Evolutionary conservation across 352 stramenopile species (phyloP).

Genomic region (Globisporangium cystogenes): DNA sequence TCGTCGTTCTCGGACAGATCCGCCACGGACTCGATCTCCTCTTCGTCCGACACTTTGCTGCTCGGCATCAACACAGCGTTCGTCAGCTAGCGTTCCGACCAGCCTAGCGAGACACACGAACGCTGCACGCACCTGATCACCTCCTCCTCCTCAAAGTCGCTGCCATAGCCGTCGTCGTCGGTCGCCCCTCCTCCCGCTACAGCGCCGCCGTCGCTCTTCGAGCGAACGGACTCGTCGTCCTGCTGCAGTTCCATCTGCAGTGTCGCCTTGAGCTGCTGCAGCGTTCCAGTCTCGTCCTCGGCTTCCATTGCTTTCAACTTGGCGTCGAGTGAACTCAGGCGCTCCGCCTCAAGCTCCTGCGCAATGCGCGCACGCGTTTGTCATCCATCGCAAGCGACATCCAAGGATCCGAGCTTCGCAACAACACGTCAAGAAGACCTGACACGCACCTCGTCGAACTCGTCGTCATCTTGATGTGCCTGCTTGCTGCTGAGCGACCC

Average conservation of each 20-base stretch:
- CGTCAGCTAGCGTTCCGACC: not conserved
- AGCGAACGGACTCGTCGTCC: constrained; percentile 31
- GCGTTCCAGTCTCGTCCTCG: constrained; percentile 69
- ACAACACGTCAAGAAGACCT: not conserved
- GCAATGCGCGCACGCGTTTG: too few species aligned
- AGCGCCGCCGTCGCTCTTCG: constrained; percentile 6
- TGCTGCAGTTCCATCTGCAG: constrained; percentile 53
- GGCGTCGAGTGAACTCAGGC: constrained; percentile 59
- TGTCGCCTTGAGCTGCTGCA: constrained; percentile 73
- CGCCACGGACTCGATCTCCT: constrained; percentile 28
- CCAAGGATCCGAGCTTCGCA: not conserved
- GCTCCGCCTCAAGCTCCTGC: constrained; percentile 46
- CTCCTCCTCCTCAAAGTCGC: constrained; percentile 82
- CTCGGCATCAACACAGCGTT: not conserved
- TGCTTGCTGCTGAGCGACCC: not conserved
- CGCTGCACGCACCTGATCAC: constrained; percentile 44
- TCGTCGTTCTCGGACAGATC: constrained; percentile 47
- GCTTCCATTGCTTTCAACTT: constrained; percentile 83
- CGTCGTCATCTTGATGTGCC: constrained; percentile 28
- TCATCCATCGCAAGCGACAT: not conserved
- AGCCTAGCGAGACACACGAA: not conserved
- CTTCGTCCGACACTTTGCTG: constrained; percentile 15
- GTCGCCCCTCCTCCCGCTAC: not conserved
- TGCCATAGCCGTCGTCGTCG: constrained; percentile 55
- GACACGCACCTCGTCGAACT: constrained; percentile 45